A percentile compares a stretch with the other conserved stretches of the same genome.
phyloP scores from a whole-genome alignment of 2,329 filamentous ascomycete species.

The Claviceps digitariae region DNA sequence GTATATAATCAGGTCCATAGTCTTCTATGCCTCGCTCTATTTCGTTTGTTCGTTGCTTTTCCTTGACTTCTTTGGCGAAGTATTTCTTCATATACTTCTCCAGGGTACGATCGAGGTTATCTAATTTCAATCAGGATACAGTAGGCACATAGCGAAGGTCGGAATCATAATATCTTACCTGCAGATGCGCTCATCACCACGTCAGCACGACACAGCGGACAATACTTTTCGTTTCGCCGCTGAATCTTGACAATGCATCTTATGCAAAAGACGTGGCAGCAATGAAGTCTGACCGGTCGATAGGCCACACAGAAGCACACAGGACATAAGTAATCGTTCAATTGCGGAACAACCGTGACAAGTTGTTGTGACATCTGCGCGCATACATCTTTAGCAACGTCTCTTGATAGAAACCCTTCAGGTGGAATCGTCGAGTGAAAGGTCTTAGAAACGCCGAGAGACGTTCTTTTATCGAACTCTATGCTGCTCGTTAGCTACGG shows the following conservation, averaged over 20 bases:
- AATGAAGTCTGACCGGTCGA: conserved; percentile 64
- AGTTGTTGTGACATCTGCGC: conserved; percentile 60
- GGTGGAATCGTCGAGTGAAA: conserved; percentile 48
- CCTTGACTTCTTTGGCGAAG: conserved; percentile 57
- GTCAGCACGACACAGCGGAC: conserved; percentile 62
- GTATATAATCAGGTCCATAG: conserved; percentile 52
- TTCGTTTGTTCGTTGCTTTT: conserved; percentile 60
- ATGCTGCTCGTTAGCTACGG: background rate
- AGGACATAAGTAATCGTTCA: conserved; percentile 76
- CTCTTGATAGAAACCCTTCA: conserved; percentile 47
- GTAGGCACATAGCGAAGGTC: background rate
- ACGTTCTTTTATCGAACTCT: conserved; percentile 82
- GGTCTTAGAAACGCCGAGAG: conserved; percentile 50
- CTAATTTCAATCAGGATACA: conserved; percentile 20
- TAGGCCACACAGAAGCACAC: conserved; percentile 71
- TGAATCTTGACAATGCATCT: conserved; percentile 73
- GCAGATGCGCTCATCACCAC: conserved; percentile 58
- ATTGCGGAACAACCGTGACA: conserved; percentile 59
- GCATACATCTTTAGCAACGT: conserved; percentile 63
- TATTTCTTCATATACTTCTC: conserved; percentile 59
- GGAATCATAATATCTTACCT: conserved; percentile 26
- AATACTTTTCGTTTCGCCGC: conserved; percentile 50
- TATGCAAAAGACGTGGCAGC: conserved; percentile 71
- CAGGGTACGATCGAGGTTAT: conserved; percentile 56
- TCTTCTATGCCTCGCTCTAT: conserved; percentile 59